Base-by-base conservation (phyloP, 2,329 filamentous ascomycete species). In the Trichoderma guizhouense region DNA sequence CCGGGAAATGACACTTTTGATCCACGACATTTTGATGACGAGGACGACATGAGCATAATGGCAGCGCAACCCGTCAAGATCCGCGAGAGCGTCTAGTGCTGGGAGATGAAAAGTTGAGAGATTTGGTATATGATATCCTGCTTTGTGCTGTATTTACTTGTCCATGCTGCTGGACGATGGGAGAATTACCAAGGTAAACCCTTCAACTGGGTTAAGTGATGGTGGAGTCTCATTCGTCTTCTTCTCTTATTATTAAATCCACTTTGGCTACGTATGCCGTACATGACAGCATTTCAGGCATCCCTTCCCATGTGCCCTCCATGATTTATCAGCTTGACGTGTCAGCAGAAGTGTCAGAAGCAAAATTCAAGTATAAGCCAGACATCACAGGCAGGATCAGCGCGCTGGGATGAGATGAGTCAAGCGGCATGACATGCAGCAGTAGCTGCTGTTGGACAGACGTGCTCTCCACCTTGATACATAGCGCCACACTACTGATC, bases 21-120 rank as follows among this genome's bases (percentile, higher is more conserved):
- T 43, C 74, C 62, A 5, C 71, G 72, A 43, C 71, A 67, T 51
- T 72, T 78, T 70, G 76, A 57, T 5, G 71, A 72, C 4, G 76
- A 72, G 5, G 68, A 78, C 32, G 76, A 73, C 0, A 78, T 82
- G 43, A 84, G 82, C 18, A 73, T 83, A 9, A 72, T 83, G 21
- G 79, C 78, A 3, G 78, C 77, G 7, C 76, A 74, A 0, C 83
- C 83, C 0, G 83, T 84, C 4, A 78, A 80, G 43, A 81, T 80
- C 4, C 77, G 77, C 7, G 84, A 86, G 75, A 79, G 77, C 32
- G 78, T 86, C 28, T 86, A 71, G 55, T 7, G 24, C 26, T n/a
- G 8, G 21, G n/a, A 32, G 26, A 15, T 47, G 53, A 18, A 36
- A 51, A 32, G 26, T 8, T 14, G 14, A 4, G 36, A 69, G 26